phyloP scores from a whole-genome alignment of 768 basidiomycete species.

The Gautieria morchelliformis region DNA sequence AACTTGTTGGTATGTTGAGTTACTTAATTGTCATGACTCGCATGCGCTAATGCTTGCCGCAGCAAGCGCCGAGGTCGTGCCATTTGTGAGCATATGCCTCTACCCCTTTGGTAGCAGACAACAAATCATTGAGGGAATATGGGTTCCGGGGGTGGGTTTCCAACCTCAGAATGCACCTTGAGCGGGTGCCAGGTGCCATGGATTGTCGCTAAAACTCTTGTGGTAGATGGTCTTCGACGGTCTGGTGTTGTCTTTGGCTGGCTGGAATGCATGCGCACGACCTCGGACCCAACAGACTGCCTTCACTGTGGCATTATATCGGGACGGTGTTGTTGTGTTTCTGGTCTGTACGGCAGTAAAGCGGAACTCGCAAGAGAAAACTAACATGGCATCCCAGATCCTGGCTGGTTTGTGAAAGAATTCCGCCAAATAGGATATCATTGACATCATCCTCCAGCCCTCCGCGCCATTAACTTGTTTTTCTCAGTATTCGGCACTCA shows the following conservation, averaged over 20 bases:
- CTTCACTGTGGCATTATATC: neutral
- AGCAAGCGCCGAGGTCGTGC: neutral
- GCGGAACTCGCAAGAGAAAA: neutral
- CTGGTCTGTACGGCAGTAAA: neutral
- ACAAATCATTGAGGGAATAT: too few relatives aligned
- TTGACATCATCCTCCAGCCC: neutral
- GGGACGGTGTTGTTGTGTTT: slow-evolving; percentile 5
- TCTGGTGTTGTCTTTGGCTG: slow-evolving; percentile 1
- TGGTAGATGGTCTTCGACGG: slow-evolving; percentile 3
- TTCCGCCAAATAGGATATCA: too few relatives aligned
- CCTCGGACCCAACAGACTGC: neutral
- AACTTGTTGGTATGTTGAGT: neutral
- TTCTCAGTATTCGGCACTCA: neutral
- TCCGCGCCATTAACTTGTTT: neutral
- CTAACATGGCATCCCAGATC: neutral
- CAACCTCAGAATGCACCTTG: neutral
- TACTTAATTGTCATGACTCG: neutral
- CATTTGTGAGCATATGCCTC: too few relatives aligned
- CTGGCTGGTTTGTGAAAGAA: neutral
- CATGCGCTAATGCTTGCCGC: too few relatives aligned
- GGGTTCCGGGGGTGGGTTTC: slow-evolving; percentile 2
- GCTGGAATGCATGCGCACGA: slow-evolving; percentile 3
- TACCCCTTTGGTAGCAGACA: too few relatives aligned
- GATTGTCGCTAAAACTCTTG: neutral
- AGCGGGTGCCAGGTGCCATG: neutral